Conservation (phyloP, 495 filamentous ascomycete genomes). For the Talaromyces liani region DNA sequence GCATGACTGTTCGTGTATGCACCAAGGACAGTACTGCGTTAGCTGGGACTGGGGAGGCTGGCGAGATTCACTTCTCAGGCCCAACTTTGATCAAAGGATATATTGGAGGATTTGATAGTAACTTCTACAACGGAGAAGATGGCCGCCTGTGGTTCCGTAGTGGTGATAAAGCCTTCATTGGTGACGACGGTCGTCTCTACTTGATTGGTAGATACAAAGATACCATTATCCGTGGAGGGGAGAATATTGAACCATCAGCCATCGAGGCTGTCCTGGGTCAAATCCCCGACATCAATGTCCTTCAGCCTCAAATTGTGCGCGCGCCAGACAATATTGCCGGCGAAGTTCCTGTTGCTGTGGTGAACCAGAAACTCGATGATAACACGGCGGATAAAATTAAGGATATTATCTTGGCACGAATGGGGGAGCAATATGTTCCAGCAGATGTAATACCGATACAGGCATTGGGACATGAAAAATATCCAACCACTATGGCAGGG, state of each 20-base stretch:
- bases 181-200: conserved; percentile 22
- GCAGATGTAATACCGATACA: conserved; percentile 23
- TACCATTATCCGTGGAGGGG: conserved; percentile 41
- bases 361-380: conserved; percentile 8
- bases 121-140: conserved; percentile 28
- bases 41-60: conserved; percentile 19
- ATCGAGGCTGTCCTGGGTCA: conserved; percentile 28
- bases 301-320: conserved; percentile 16
- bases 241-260: conserved; percentile 33
- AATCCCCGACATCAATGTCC: conserved; percentile 13
- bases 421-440: conserved; percentile 28
- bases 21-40: conserved; percentile 13
- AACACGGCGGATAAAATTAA: conserved; percentile 13
- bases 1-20: conserved; percentile 28
- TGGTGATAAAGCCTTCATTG: conserved; percentile 39
- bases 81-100: conserved; percentile 22
- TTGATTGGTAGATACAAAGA: conserved; percentile 43
- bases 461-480: conserved; percentile 22
- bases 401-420: conserved; percentile 15
- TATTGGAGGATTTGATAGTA: conserved; percentile 13
- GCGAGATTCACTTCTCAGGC: conserved; percentile 35
- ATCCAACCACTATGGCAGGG: conserved; percentile 29
- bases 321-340: conserved; percentile 15
- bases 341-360: conserved; percentile 17
- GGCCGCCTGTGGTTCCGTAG: conserved; percentile 29